These are phyloP conservation scores for Aspergillus phoenicis DNA, from an alignment of 2,329 filamentous ascomycete species.

Conservation along the genomic window DNA sequence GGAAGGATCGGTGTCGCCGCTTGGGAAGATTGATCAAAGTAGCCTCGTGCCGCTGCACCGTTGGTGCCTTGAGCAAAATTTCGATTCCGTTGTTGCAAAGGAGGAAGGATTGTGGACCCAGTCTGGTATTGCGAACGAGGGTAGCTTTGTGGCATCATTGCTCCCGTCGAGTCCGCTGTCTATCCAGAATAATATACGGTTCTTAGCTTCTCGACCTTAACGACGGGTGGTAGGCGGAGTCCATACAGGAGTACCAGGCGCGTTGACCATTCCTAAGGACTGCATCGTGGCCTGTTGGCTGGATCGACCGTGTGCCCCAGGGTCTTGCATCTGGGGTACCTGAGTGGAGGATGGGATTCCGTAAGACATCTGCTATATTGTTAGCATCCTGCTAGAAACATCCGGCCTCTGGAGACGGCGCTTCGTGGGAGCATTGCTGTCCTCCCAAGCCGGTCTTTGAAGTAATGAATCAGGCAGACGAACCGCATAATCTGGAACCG, in stretches of 20 bases:
- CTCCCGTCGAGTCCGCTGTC: constrained; percentile 40
- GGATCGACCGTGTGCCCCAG: constrained; percentile 34
- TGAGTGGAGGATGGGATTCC: constrained; percentile 36
- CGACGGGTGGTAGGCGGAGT: constrained; percentile 28
- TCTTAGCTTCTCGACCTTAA: constrained; percentile 31
- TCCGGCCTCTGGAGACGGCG: not conserved
- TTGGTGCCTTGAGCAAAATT: constrained; percentile 34
- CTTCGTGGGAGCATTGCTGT: constrained; percentile 20
- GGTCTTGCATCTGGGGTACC: constrained; percentile 40
- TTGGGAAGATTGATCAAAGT: constrained; percentile 38
- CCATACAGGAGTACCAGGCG: constrained; percentile 43
- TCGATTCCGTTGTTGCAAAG: constrained; percentile 38
- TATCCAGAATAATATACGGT: constrained; percentile 30
- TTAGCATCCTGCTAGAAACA: constrained; percentile 13
- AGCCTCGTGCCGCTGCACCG: constrained; percentile 31
- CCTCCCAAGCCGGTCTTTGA: constrained; percentile 12
- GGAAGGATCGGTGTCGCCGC: constrained; percentile 38
- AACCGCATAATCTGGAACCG: constrained; percentile 42
- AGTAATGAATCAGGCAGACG: constrained; percentile 24
- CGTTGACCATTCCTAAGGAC: constrained; percentile 40
- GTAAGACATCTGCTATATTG: constrained; percentile 36
- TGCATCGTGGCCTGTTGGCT: constrained; percentile 43
- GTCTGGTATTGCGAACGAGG: constrained; percentile 37
- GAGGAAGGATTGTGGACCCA: constrained; percentile 39
- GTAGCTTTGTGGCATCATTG: constrained; percentile 42